These are phyloP conservation scores for Phytophthora fragariaefolia DNA, from an alignment of 352 stramenopile genomes.

Conservation along the genomic window DNA sequence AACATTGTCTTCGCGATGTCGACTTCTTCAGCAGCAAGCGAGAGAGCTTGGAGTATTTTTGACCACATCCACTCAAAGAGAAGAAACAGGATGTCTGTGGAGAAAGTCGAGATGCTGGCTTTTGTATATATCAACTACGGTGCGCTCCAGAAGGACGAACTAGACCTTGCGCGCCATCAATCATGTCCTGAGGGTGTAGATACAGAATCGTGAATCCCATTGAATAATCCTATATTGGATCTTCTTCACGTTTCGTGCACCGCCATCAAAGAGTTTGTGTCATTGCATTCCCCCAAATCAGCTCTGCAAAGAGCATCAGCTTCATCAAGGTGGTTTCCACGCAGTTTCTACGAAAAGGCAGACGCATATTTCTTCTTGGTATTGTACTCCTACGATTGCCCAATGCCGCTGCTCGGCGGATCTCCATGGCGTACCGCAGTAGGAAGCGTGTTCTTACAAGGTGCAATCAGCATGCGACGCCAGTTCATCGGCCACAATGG, in stretches of 20 bases:
- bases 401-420: slow-evolving; percentile 63
- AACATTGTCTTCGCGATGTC: not conserved
- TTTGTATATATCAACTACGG: slow-evolving; percentile 12
- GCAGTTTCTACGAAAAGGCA: slow-evolving; percentile 73
- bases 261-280: slow-evolving; percentile 41
- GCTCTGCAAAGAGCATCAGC: slow-evolving; percentile 64
- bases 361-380: slow-evolving; percentile 44
- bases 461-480: slow-evolving; percentile 54
- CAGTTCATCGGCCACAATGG: slow-evolving; percentile 53
- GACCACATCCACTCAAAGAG: slow-evolving; percentile 5
- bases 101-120: too few relatives aligned
- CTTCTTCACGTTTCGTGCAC: slow-evolving; percentile 73
- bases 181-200: slow-evolving; percentile 1
- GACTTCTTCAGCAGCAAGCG: too few relatives aligned
- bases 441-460: slow-evolving; percentile 66
- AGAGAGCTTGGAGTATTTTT: slow-evolving; percentile 6
- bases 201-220: too few relatives aligned
- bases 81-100: not conserved
- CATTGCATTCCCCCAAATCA: slow-evolving; percentile 57
- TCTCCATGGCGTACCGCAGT: slow-evolving; percentile 74
- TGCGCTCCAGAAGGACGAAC: not conserved
- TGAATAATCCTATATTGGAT: too few relatives aligned
- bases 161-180: slow-evolving; percentile 6
- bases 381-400: slow-evolving; percentile 61
- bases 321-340: slow-evolving; percentile 61